Percentiles rank a stretch among this genome's conserved stretches.
These are phyloP conservation scores for Claviceps sp. DNA, from an alignment of 2,329 filamentous ascomycete species.

Conservation along the genomic window DNA sequence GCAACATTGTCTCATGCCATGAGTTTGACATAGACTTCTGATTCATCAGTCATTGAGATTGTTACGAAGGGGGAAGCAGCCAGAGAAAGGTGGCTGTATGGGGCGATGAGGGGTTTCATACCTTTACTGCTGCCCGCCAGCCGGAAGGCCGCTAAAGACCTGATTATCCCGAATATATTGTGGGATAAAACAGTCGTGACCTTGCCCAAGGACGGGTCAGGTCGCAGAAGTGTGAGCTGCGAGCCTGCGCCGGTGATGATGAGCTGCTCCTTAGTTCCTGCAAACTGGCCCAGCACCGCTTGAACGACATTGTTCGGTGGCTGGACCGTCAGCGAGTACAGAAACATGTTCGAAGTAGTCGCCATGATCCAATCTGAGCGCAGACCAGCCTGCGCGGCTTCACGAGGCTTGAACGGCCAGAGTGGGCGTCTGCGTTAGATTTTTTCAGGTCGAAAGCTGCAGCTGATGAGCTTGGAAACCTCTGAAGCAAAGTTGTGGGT, in stretches of 20 bases:
- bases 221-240: conserved; percentile 73
- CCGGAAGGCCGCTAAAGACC: conserved; percentile 76
- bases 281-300: conserved; percentile 88
- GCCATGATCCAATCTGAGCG: conserved; percentile 57
- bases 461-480: conserved; percentile 18
- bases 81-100: conserved; percentile 1
- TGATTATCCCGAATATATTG: conserved; percentile 91
- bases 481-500: conserved; percentile 10
- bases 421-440: conserved; percentile 7
- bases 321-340: conserved; percentile 95
- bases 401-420: conserved; percentile 16
- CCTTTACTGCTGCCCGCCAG: conserved; percentile 92
- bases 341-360: conserved; percentile 95
- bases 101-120: conserved; percentile 38
- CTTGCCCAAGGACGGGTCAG: conserved; percentile 74
- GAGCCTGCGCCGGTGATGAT: conserved; percentile 91
- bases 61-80: conserved; percentile 10
- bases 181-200: conserved; percentile 78
- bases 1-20: conserved; percentile 5
- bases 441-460: conserved; percentile 8
- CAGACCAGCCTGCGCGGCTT: conserved; percentile 38
- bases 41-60: conserved; percentile 3
- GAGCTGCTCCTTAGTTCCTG: conserved; percentile 93
- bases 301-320: conserved; percentile 80
- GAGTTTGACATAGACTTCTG: neutral